Percentiles rank a stretch among this genome's conserved stretches.
Evolutionary conservation across 305 asterid species (phyloP).

Genomic region (Stenogyne calaminthoides): DNA sequence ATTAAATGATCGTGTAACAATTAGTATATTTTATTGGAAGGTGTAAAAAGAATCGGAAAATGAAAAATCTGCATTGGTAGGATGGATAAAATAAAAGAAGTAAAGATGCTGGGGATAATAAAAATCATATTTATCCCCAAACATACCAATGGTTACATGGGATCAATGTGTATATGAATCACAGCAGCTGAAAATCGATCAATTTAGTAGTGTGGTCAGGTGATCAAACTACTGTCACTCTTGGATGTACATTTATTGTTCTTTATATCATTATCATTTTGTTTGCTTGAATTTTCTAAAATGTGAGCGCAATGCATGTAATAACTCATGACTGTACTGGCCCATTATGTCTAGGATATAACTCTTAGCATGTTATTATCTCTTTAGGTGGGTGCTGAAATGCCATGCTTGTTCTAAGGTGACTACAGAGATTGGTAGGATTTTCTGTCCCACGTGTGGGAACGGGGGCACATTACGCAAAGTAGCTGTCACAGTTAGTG

Average conservation of each 20-base stretch:
- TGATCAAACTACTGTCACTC: background rate
- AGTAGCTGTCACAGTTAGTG: conserved; percentile 92
- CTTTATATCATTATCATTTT: background rate
- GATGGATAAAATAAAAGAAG: no score
- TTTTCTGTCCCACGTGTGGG: conserved; percentile 96
- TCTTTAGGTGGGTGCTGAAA: conserved; percentile 87
- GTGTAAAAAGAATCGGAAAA: no score
- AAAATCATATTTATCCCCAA: no score
- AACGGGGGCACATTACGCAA: conserved; percentile 96
- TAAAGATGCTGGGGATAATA: no score
- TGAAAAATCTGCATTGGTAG: no score
- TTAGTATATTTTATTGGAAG: no score
- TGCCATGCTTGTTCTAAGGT: conserved; percentile 99
- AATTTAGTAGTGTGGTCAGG: background rate
- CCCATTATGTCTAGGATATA: background rate
- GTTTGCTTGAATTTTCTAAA: background rate
- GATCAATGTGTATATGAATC: background rate
- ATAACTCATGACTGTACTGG: background rate
- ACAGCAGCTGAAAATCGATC: background rate
- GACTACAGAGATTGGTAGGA: conserved; percentile 81
- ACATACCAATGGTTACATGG: background rate
- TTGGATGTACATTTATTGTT: background rate
- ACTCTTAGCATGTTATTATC: background rate
- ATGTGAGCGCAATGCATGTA: background rate
- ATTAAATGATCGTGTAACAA: no score